These are phyloP conservation scores for Wickerhamiella parazyma DNA, from an alignment of 805 yeast genomes.

Conservation along the genomic window DNA sequence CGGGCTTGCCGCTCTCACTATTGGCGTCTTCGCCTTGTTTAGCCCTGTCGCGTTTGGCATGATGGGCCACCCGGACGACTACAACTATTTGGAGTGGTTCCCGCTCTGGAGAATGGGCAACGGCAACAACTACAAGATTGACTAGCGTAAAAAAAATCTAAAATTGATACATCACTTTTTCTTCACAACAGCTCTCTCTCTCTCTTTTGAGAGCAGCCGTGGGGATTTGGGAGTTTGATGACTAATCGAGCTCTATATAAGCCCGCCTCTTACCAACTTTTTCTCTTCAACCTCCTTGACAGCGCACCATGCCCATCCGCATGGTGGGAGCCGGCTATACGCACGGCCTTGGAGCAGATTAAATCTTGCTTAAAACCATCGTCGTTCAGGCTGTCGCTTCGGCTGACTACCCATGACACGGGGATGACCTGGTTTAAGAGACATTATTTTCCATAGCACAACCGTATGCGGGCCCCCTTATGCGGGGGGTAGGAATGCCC, in stretches of 20 bases:
- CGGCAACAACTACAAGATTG: slow-evolving; percentile 9
- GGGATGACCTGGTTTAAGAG: slow-evolving; percentile 71
- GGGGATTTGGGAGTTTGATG: no score
- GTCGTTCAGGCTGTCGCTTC: slow-evolving; percentile 86
- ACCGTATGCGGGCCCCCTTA: no score
- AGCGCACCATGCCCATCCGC: neutral
- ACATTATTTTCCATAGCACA: no score
- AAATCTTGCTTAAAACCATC: slow-evolving; percentile 89
- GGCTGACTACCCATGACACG: slow-evolving; percentile 70
- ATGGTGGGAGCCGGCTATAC: slow-evolving; percentile 6
- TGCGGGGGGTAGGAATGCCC: slow-evolving; percentile 91
- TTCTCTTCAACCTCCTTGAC: neutral
- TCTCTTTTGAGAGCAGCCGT: no score
- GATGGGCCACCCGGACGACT: slow-evolving; percentile 41
- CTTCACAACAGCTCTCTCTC: no score
- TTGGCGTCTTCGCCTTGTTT: slow-evolving; percentile 45
- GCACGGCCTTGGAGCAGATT: slow-evolving; percentile 1
- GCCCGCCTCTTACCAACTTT: neutral
- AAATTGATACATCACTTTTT: no score
- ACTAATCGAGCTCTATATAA: neutral
- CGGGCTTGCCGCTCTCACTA: slow-evolving; percentile 36
- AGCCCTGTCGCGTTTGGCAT: slow-evolving; percentile 72
- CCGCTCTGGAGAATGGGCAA: slow-evolving; percentile 38
- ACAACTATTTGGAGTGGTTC: slow-evolving; percentile 39
- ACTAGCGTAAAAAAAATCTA: no score